phyloP scores from a whole-genome alignment of 306 rosid species.

The Comarum palustre region DNA sequence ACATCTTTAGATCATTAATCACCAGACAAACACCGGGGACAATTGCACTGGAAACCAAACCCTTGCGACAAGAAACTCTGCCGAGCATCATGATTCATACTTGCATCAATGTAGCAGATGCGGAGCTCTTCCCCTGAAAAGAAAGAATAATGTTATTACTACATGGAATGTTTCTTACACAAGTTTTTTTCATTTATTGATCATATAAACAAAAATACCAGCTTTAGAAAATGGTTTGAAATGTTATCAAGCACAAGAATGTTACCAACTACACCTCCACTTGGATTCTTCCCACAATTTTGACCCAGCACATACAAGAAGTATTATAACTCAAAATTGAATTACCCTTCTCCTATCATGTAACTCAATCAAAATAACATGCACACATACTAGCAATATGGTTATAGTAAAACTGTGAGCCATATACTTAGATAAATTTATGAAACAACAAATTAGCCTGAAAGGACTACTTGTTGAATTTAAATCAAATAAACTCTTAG shows the following conservation, averaged over 20 bases:
- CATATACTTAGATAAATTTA: background rate
- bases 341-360: background rate
- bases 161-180: background rate
- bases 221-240: background rate
- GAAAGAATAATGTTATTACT: background rate
- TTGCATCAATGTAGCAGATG: constrained; percentile 88
- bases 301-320: background rate
- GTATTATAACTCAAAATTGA: background rate
- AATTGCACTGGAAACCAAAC: constrained; percentile 77
- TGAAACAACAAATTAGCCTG: background rate
- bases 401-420: background rate
- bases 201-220: background rate
- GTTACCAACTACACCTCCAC: background rate
- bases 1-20: constrained; percentile 34
- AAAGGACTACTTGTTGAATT: background rate
- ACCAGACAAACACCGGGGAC: constrained; percentile 61
- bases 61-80: constrained; percentile 56
- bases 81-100: constrained; percentile 63
- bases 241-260: background rate
- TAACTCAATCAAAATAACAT: background rate
- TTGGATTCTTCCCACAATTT: background rate
- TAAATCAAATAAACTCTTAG: background rate
- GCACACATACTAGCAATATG: background rate
- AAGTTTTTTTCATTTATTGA: background rate
- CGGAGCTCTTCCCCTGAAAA: constrained; percentile 83